Evolutionary conservation across 495 filamentous ascomycete species (phyloP), one percentile per base, ranked within the genome.

Genomic region (Penicillium soppii): DNA sequence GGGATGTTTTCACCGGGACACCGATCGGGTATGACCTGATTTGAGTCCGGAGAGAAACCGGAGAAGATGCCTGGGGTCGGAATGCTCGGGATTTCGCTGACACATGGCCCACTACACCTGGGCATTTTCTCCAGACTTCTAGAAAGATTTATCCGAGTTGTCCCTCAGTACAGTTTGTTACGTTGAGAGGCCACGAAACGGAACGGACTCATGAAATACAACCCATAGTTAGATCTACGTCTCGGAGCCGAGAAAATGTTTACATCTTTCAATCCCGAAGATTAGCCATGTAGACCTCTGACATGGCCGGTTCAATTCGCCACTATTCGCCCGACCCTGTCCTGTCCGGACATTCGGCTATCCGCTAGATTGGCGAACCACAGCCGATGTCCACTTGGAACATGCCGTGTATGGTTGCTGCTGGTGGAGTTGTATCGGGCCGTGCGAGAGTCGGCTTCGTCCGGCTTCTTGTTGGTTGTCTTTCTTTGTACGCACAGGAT

Each of bases 311-410:
- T 50, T 6, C 15, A 10, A 43, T 51, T 57, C 19, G 54, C 57
- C 58, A 61, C 54, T 39, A n/a, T n/a, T n/a, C n/a, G 17, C 20
- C 38, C 33, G 35, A 48, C 49, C 52, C 52, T 45, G 51, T 16
- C 37, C 42, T 43, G n/a, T 35, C 26, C 50, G 43, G 60, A 43
- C 13, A 30, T 36, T 52, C 57, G 60, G 50, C 53, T 47, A 41
- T 43, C 53, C 41, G 48, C 53, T 43, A 61, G 45, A 58, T 37
- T 61, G 58, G 54, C 45, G 52, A 58, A 61, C 61, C 61, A 49
- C 29, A 52, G 47, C 61, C 56, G 39, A 59, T 52, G 44, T 5
- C 16, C 30, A 25, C 7, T 36, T 62, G 55, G 61, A 47, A 51
- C 45, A 10, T n/a, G 16, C 43, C 22, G 22, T 62, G 58, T 54